phyloP scores from a whole-genome alignment of 352 stramenopile genomes.

The Globisporangium nagaii region DNA sequence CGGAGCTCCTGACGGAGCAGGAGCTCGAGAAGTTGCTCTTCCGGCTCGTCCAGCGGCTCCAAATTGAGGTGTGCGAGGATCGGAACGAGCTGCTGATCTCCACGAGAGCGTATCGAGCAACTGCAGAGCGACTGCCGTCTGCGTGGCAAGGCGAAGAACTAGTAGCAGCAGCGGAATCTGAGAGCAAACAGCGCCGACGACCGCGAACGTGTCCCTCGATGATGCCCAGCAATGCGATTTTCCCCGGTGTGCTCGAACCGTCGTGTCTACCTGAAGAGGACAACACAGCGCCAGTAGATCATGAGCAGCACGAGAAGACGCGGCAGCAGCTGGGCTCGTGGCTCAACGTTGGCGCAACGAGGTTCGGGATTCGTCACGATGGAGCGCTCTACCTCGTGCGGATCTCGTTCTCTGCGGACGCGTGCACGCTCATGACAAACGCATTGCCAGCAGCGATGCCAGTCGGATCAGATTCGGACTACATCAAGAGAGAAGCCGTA shows the following conservation, averaged over 20 bases:
- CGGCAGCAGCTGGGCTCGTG: conserved; percentile 5
- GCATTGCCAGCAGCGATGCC: neutral
- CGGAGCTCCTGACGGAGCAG: conserved; percentile 46
- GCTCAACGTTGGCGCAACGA: neutral
- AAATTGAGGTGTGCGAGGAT: conserved; percentile 33
- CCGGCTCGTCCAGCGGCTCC: conserved; percentile 45
- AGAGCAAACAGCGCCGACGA: neutral
- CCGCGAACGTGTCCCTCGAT: conserved; percentile 44
- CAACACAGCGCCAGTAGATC: neutral
- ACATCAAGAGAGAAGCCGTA: neutral
- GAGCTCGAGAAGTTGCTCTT: conserved; percentile 57
- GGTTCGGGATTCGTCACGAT: neutral
- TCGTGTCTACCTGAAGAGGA: neutral
- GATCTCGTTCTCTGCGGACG: neutral
- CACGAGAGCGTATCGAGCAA: conserved; percentile 8
- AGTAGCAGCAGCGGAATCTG: neutral
- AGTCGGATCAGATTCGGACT: neutral
- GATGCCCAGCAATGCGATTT: conserved; percentile 20
- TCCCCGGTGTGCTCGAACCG: neutral
- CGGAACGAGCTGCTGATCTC: conserved; percentile 23
- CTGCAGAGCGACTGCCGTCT: neutral
- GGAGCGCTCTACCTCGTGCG: neutral
- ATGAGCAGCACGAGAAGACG: neutral
- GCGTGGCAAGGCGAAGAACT: neutral
- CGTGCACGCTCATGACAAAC: neutral